Base-by-base conservation (phyloP, 805 yeast species). In the Tetrapisispora phaffii region DNA sequence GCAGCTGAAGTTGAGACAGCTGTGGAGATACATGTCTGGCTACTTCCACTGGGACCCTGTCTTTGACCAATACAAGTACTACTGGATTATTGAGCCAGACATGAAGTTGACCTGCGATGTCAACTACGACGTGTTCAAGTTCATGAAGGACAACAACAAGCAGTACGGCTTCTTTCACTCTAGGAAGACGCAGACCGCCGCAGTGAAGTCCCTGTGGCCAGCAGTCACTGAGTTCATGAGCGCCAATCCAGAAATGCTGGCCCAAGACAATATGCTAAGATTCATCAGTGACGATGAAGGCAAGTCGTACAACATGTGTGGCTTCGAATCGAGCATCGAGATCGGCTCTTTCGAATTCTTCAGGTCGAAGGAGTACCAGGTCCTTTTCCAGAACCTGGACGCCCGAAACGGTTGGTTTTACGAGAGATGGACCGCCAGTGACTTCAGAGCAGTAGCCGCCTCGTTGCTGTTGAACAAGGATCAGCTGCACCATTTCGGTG, bases 351-450 rank as follows among this genome's bases (percentile, higher is more conserved):
- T 86, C 84, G 89, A 86, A 50, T 85, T 86, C 52, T 84, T 69
- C 66, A 66, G 95, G 41, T 65, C 73, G 21, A 79, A 82, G 43
- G 76, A 85, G 1, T 86, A 86, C 57, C 66, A 69, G 28, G 64
- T 63, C 9, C 85, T 82, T 77, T 76, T 80, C 54, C 65, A 79
- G 33, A 63, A 69, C 53, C 64, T 86, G 33, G 94, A 86, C 46
- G 50, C 70, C 6, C 63, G 78, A 0, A 93, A 94, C 15, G 89
- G 89, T 4, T 86, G 85, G 57, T 86, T 82, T 60, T 85, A 86
- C 55, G 95, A 88, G 60, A 65, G 95, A 44, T 85, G 95, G 95
- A 94, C 95, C 2, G 95, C 86, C 67, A 93, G 93, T 0, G 95
- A 95, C 0, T 89, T 86, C 1, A 93, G 83, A 59, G 76, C 86